Evolutionary conservation across 2,329 filamentous ascomycete species (phyloP).

Genomic region (Exophiala sideris): DNA sequence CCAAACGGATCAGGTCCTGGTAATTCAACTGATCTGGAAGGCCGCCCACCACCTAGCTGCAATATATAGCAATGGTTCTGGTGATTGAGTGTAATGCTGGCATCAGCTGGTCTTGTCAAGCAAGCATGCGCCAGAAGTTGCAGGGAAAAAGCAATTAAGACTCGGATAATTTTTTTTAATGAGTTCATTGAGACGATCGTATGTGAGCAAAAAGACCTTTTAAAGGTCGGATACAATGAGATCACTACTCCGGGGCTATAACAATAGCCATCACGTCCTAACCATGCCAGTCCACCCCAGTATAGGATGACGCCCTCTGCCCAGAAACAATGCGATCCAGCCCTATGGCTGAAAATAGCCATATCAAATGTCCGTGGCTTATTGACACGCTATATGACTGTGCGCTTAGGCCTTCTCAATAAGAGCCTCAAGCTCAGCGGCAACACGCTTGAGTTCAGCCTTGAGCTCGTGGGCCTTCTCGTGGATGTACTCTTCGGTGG

Average conservation of each 20-base stretch:
- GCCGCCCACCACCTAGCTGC: no score
- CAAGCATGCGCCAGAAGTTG: no score
- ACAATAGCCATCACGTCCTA: background rate
- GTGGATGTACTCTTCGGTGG: constrained; percentile 41
- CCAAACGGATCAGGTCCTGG: no score
- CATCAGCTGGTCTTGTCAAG: no score
- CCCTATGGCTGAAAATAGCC: background rate
- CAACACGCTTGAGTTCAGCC: constrained; percentile 30
- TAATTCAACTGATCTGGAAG: no score
- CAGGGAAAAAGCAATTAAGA: no score
- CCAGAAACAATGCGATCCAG: background rate
- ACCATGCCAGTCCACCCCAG: constrained; percentile 3
- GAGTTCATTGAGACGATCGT: background rate
- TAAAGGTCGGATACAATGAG: constrained; percentile 7
- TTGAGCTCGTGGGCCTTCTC: constrained; percentile 48
- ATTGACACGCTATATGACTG: background rate
- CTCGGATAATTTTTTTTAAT: no score
- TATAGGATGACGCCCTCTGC: background rate
- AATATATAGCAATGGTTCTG: no score
- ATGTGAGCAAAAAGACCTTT: background rate
- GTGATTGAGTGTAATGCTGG: no score
- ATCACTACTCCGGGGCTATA: background rate
- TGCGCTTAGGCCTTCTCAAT: constrained; percentile 21
- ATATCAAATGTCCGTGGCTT: background rate
- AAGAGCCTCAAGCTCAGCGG: constrained; percentile 23